Percentiles rank a stretch among this genome's conserved stretches.
phyloP scores from a whole-genome alignment of 495 filamentous ascomycete genomes.

The Xylaria bambusicola region DNA sequence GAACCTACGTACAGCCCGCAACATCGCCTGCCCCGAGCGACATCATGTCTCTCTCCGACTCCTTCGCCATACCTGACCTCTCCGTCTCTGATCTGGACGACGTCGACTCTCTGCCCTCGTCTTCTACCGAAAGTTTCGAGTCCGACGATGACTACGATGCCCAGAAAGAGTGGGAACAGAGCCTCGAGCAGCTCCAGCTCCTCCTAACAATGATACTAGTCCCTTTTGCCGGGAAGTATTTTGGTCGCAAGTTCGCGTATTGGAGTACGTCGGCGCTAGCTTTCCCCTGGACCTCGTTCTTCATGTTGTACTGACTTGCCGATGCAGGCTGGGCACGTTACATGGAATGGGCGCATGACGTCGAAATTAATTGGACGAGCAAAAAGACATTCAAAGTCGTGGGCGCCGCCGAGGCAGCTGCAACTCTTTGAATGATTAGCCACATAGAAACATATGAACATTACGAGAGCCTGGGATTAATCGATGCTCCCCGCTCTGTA shows the following conservation, averaged over 20 bases:
- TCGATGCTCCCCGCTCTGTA: too few species aligned
- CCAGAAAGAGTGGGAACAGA: constrained; percentile 91
- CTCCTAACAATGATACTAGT: constrained; percentile 91
- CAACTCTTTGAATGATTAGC: constrained; percentile 59
- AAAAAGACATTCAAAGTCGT: constrained; percentile 62
- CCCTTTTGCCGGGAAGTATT: constrained; percentile 88
- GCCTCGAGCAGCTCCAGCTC: constrained; percentile 88
- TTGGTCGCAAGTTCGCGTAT: constrained; percentile 92
- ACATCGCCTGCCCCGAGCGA: not conserved
- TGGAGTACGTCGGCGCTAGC: constrained; percentile 67
- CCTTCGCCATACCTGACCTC: constrained; percentile 46
- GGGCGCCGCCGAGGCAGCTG: constrained; percentile 70
- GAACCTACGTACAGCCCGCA: not conserved
- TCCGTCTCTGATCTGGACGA: constrained; percentile 61
- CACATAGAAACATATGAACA: not conserved
- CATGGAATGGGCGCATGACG: constrained; percentile 59
- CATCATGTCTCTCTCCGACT: constrained; percentile 45
- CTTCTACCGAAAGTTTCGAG: constrained; percentile 61
- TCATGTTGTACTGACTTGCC: not conserved
- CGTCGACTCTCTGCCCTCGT: constrained; percentile 76
- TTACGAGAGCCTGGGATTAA: not conserved
- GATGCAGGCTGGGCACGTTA: constrained; percentile 55
- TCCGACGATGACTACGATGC: constrained; percentile 72
- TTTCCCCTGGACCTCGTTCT: not conserved
- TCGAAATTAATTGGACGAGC: constrained; percentile 54